A percentile compares a stretch with the other conserved stretches of the same genome.
Evolutionary conservation across 2,329 filamentous ascomycete genomes (phyloP).

Genomic region (Fusarium goolgardi): DNA sequence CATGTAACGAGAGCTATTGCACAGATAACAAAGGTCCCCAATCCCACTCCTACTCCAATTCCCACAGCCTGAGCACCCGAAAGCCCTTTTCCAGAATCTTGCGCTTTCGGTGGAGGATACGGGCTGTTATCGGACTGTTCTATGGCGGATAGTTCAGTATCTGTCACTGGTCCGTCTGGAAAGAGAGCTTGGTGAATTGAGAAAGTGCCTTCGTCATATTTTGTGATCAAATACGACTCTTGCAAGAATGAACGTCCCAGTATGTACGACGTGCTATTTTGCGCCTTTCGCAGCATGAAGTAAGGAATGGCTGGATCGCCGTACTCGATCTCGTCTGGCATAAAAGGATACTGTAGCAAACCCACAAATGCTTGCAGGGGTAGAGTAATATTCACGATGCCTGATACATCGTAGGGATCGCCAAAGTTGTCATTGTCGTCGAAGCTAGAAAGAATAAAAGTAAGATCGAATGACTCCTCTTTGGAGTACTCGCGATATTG

Average conservation of each 20-base stretch:
- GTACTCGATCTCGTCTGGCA: constrained; percentile 56
- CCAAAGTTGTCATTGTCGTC: constrained; percentile 66
- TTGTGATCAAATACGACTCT: constrained; percentile 71
- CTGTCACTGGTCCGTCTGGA: constrained; percentile 56
- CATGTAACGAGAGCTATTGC: constrained; percentile 48
- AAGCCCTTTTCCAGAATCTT: constrained; percentile 47
- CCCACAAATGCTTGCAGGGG: constrained; percentile 64
- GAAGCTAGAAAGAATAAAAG: constrained; percentile 66
- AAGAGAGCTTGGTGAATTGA: constrained; percentile 67
- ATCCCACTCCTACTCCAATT: constrained; percentile 59
- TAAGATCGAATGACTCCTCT: constrained; percentile 62
- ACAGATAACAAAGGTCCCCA: constrained; percentile 51
- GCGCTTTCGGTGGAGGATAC: constrained; percentile 54
- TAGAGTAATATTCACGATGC: constrained; percentile 68
- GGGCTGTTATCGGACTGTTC: constrained; percentile 58
- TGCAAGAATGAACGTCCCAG: constrained; percentile 77
- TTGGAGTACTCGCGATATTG: constrained; percentile 62
- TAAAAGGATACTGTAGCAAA: constrained; percentile 62
- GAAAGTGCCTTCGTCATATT: constrained; percentile 65
- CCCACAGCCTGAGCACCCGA: constrained; percentile 58
- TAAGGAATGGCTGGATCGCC: constrained; percentile 65
- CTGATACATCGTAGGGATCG: constrained; percentile 59
- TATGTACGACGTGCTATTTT: constrained; percentile 65
- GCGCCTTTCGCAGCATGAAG: constrained; percentile 72
- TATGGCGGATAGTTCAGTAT: constrained; percentile 58